Base-by-base conservation (phyloP, 176 grass and related monocot species). In the Luzula sylvatica region DNA sequence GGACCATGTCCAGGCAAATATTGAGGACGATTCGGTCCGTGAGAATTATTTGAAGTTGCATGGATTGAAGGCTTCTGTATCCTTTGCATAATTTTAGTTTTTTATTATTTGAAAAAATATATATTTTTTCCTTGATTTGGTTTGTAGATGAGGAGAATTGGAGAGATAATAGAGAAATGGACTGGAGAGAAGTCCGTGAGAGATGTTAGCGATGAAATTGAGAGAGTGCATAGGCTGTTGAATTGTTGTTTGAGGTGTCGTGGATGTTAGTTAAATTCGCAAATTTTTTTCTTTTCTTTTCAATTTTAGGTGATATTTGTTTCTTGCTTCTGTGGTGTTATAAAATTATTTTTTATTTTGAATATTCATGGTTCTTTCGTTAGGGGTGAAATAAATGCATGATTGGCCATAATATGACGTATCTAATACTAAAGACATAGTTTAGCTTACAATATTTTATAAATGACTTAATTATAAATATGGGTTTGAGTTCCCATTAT, bases 121-220 rank as follows among this genome's bases (percentile, higher is more conserved):
- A 48, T 55, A 28, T 38, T 42, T 7, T 54, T 16, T 12, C 48
- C 50, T 29, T 67, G 25, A 61, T 8, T 2, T 12, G 5, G 11
- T 51, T 63, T 15, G 30, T 67, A 89, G 90, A 67, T 89, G 43
- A 53, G 20, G 52, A 68, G 38, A 53, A 79, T 96, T 49, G 73
- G 66, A 56, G 19, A 55, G 65, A 61, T 86, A 70, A 46, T 77
- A 69, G 77, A 89, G 65, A 82, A 61, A 74, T 82, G 81, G 81
- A 76, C 72, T 21, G 38, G 44, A 19, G 69, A 72, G 15, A 66
- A 67, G 48, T 65, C 83, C 46, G 23, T 69, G 14, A 23, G 15
- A 22, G 20, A 22, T 2, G 44, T 52, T 53, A 70, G 58, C 40
- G 51, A 42, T 59, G 35, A 58, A 46, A 52, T 76, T 32, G 54